A percentile compares a stretch with the other conserved stretches of the same genome.
These are phyloP conservation scores for Neocatenulostroma microsporum DNA, from an alignment of 2,329 filamentous ascomycete genomes.

Conservation along the genomic window DNA sequence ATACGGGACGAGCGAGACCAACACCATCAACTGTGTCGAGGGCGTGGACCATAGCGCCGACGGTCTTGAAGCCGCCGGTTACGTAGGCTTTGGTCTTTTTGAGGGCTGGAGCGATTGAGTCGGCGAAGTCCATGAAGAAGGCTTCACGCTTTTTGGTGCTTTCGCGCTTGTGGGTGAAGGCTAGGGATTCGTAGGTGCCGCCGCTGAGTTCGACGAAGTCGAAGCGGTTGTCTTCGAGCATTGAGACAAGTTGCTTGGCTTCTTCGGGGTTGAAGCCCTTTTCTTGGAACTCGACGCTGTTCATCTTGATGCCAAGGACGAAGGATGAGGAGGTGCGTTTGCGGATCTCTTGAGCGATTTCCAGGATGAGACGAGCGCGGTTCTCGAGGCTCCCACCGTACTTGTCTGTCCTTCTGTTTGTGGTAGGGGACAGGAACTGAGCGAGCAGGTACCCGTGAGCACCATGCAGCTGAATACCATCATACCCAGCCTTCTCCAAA, in stretches of 20 bases:
- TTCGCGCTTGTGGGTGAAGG: conserved; percentile 17
- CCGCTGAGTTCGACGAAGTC: conserved; percentile 65
- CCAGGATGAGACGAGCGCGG: conserved; percentile 39
- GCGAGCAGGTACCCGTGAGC: conserved; percentile 43
- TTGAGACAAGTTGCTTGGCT: conserved; percentile 51
- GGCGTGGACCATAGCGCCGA: conserved; percentile 22
- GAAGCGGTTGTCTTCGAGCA: conserved; percentile 43
- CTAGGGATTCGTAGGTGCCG: conserved; percentile 36
- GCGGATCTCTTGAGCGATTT: conserved; percentile 38
- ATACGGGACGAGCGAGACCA: conserved; percentile 24
- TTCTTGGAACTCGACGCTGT: conserved; percentile 41
- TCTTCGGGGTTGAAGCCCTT: conserved; percentile 35
- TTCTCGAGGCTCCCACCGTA: conserved; percentile 43
- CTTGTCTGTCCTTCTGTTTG: conserved; percentile 41
- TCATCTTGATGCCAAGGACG: conserved; percentile 44
- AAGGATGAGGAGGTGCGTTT: conserved; percentile 36
- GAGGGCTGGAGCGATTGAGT: conserved; percentile 21
- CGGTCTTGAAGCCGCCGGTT: conserved; percentile 27
- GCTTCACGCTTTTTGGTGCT: conserved; percentile 52
- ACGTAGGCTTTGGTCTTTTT: conserved; percentile 27
- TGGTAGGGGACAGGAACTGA: conserved; percentile 35
- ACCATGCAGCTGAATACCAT: conserved; percentile 48
- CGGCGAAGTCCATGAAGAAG: conserved; percentile 59
- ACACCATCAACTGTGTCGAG: conserved; percentile 20
- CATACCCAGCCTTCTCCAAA: conserved; percentile 49